These are phyloP conservation scores for Naumovozyma castellii DNA, from an alignment of 805 yeast species.

Conservation along the genomic window DNA sequence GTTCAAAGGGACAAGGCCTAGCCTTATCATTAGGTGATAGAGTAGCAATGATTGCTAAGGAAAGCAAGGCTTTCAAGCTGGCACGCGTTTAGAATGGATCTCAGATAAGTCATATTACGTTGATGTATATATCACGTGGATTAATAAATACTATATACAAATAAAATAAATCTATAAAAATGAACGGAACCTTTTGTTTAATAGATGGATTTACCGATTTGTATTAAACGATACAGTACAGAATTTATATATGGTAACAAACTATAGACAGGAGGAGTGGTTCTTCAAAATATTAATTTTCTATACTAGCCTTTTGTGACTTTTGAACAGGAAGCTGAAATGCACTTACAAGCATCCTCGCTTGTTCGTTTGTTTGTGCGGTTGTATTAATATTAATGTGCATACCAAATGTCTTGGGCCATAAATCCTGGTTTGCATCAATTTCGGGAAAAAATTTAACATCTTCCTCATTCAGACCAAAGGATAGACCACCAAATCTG, in stretches of 20 bases:
- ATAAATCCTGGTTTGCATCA: conserved; percentile 79
- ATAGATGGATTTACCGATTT: no score
- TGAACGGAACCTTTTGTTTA: no score
- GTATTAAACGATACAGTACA: no score
- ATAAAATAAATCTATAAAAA: background rate
- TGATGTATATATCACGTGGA: background rate
- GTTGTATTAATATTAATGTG: conserved; percentile 77
- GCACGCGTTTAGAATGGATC: conserved; percentile 22
- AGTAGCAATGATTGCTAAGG: conserved; percentile 73
- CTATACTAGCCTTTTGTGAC: background rate
- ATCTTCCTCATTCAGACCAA: conserved; percentile 73
- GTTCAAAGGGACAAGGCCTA: conserved; percentile 96
- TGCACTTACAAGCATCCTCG: conserved; percentile 74
- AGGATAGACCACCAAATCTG: conserved; percentile 70
- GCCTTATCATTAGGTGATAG: conserved; percentile 92
- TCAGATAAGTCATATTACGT: background rate
- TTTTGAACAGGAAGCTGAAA: conserved; percentile 64
- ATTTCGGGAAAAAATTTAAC: conserved; percentile 85
- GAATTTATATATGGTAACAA: no score
- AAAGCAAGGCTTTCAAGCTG: conserved; percentile 33
- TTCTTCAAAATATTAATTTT: background rate
- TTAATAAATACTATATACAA: no score
- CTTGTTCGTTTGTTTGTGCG: conserved; percentile 85
- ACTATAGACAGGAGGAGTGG: background rate
- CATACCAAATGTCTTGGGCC: conserved; percentile 81